Conservation (phyloP, 306 rosid species). For the Hippophae gyantsensis region DNA sequence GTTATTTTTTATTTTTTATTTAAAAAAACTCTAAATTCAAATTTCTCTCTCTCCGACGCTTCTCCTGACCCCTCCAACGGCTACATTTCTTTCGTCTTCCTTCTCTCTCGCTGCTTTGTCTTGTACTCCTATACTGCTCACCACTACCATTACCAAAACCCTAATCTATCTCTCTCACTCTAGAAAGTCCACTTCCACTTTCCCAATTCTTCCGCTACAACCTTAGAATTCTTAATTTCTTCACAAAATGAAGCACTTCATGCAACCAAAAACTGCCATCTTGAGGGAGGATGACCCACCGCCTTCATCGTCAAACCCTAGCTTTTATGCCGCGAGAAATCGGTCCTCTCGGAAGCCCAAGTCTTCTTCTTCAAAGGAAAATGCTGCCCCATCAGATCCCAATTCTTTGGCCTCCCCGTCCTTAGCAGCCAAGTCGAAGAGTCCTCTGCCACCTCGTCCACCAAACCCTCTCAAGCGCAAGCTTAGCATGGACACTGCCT, state of each 20-base stretch:
- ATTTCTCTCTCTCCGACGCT: conserved; percentile 4
- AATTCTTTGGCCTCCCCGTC: conserved; percentile 34
- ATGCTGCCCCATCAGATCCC: conserved; percentile 72
- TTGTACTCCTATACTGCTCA: not conserved
- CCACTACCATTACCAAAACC: not conserved
- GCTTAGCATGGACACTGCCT: conserved; percentile 42
- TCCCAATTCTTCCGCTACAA: conserved; percentile 1
- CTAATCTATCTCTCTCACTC: conserved; percentile 3
- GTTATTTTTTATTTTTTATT: too few relatives aligned
- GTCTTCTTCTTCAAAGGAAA: conserved; percentile 52
- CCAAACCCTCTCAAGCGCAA: conserved; percentile 94
- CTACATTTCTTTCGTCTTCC: conserved; percentile 14
- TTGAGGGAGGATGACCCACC: conserved; percentile 56
- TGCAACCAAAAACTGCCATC: conserved; percentile 61
- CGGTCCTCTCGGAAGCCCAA: conserved; percentile 48
- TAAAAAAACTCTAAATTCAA: not conserved
- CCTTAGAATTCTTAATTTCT: not conserved
- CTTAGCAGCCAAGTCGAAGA: conserved; percentile 43
- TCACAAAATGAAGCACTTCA: conserved; percentile 52
- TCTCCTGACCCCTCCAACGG: not conserved
- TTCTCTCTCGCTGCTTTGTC: conserved; percentile 6
- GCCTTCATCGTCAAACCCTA: conserved; percentile 43
- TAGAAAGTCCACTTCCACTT: not conserved
- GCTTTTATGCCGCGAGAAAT: conserved; percentile 27
- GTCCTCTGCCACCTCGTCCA: conserved; percentile 79